These are phyloP conservation scores for Lecanicillium sp. DNA, from an alignment of 2,329 filamentous ascomycete genomes.

Conservation along the genomic window DNA sequence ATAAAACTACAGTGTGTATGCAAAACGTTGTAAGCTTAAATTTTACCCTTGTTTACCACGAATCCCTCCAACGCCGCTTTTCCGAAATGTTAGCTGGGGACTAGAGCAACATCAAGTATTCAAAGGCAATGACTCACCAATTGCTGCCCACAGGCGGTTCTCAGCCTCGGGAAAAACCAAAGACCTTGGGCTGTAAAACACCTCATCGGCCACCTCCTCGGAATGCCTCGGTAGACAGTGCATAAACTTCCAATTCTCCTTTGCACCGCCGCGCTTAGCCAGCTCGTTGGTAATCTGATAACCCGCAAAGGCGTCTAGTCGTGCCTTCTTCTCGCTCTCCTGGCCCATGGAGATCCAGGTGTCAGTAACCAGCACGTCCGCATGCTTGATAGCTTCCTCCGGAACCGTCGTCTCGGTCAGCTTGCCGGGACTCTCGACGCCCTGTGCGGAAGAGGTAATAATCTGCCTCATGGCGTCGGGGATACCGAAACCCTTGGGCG, in stretches of 20 bases:
- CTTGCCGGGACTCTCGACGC: constrained; percentile 51
- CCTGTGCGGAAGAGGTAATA: constrained; percentile 55
- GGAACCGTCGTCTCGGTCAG: constrained; percentile 70
- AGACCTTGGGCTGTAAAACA: constrained; percentile 81
- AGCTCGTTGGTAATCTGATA: constrained; percentile 89
- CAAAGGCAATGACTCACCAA: constrained; percentile 61
- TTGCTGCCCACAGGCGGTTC: constrained; percentile 86
- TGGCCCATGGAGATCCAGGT: constrained; percentile 99
- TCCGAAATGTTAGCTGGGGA: constrained; percentile 2
- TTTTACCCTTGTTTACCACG: constrained; percentile 86
- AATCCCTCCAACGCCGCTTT: constrained; percentile 74
- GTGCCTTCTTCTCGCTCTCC: constrained; percentile 71
- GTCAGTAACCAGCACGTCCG: constrained; percentile 88
- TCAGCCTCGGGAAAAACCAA: constrained; percentile 92
- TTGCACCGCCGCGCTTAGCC: constrained; percentile 76
- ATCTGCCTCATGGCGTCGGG: constrained; percentile 64
- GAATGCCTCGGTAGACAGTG: constrained; percentile 88
- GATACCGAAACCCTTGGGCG: constrained; percentile 77
- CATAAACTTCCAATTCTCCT: constrained; percentile 93
- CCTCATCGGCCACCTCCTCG: constrained; percentile 89
- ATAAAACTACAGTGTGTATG: not conserved
- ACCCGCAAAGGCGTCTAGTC: constrained; percentile 73
- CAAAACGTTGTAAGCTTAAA: constrained; percentile 27
- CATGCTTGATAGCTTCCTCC: constrained; percentile 75
- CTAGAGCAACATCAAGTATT: not conserved